phyloP scores from a whole-genome alignment of 78 protist genomes.

The Dictyostelium purpureum region DNA sequence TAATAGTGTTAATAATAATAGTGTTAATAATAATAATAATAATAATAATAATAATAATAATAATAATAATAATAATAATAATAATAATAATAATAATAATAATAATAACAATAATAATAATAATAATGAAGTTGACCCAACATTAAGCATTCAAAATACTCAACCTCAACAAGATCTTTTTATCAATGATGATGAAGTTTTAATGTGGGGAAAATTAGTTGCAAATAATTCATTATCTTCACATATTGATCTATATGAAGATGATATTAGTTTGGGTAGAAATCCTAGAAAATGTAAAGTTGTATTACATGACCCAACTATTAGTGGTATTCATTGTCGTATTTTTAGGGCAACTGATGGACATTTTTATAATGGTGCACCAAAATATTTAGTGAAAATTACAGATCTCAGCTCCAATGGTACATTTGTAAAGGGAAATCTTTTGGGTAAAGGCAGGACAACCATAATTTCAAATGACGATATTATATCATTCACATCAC shows the following conservation, averaged over 20 bases:
- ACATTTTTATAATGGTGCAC: background rate
- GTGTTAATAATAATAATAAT: no score
- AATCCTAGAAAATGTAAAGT: conserved; percentile 28
- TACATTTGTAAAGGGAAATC: conserved; percentile 33
- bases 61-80: no score
- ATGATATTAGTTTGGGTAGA: conserved; percentile 30
- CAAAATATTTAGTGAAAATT: background rate
- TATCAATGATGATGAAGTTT: background rate
- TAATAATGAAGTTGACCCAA: no score
- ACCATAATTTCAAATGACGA: conserved; percentile 54
- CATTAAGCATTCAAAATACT: background rate
- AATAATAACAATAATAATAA: no score
- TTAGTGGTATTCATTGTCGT: conserved; percentile 65
- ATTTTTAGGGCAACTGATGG: background rate
- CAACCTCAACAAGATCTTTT: background rate
- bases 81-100: no score
- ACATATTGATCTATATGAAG: conserved; percentile 2
- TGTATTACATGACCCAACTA: conserved; percentile 21
- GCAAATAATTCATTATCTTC: conserved; percentile 31
- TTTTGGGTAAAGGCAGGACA: conserved; percentile 36
- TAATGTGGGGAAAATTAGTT: conserved; percentile 48
- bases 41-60: no score
- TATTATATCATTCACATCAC: conserved; percentile 46
- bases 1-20: no score
- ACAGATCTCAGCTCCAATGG: conserved; percentile 61